A percentile compares a stretch with the other conserved stretches of the same genome.
phyloP scores from a whole-genome alignment of 2,329 filamentous ascomycete species.

The Xylaria sp. region DNA sequence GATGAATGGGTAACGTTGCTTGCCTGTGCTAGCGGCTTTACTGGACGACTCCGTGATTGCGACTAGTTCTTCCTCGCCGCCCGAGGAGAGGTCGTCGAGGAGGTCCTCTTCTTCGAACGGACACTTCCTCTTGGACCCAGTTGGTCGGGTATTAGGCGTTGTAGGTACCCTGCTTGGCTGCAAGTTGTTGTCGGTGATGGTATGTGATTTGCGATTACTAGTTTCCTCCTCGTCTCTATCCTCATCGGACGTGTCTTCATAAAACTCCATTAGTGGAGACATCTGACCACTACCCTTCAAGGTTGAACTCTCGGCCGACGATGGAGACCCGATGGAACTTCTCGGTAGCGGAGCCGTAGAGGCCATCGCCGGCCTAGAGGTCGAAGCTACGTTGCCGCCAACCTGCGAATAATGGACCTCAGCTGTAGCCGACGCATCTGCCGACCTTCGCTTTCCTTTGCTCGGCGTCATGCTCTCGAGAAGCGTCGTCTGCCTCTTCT shows the following conservation, averaged over 20 bases:
- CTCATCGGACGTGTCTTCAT: slow-evolving; percentile 32
- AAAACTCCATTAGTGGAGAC: not conserved
- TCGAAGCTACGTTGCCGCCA: slow-evolving; percentile 10
- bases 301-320: slow-evolving; percentile 1
- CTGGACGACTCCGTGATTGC: slow-evolving; percentile 41
- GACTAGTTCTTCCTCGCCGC: slow-evolving; percentile 44
- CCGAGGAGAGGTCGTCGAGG: slow-evolving; percentile 46
- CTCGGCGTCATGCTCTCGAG: slow-evolving; percentile 45
- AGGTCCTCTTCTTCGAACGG: slow-evolving; percentile 38
- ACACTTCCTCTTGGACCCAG: slow-evolving; percentile 45
- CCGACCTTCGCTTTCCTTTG: slow-evolving; percentile 36
- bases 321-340: not conserved
- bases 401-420: slow-evolving; percentile 28
- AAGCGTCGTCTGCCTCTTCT: slow-evolving; percentile 49
- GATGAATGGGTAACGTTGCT: slow-evolving; percentile 8
- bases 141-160: slow-evolving; percentile 26
- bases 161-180: slow-evolving; percentile 23
- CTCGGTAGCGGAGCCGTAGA: slow-evolving; percentile 1
- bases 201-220: not conserved
- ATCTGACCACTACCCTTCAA: slow-evolving; percentile 4
- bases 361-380: not conserved
- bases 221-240: slow-evolving; percentile 27
- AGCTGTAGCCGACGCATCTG: slow-evolving; percentile 36
- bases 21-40: slow-evolving; percentile 5
- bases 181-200: slow-evolving; percentile 1